Evolutionary conservation across 148 eudicot genomes (phyloP), one percentile per base, ranked within the genome.

Genomic region (Cornus kousa): DNA sequence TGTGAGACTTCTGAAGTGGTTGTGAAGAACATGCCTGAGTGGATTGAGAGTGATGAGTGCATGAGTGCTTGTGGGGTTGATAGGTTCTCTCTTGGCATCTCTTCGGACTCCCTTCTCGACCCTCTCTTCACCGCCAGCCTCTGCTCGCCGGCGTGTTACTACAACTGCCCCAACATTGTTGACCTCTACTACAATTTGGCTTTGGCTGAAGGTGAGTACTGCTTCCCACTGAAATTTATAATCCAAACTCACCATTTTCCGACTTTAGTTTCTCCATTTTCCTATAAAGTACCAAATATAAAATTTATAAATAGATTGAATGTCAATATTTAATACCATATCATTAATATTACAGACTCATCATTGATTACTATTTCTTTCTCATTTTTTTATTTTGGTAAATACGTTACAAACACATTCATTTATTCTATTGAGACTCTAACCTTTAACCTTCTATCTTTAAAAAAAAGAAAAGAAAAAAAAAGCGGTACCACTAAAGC

Each of bases 101-200:
- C 88, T 0, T 85, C 88, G 0, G 88, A 85, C 16, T 64, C 88
- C 6, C 60, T 85, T 5, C 79, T 82, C 8, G 73, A 73, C 8
- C 55, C 81, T 0, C 70, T 60, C 3, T 74, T 78, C 37, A 46
- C 73, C 23, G 19, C 79, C 46, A 74, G 66, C 46, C 86, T 86
- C 17, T 86, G 88, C 80, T 80, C 86, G 9, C 72, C 81, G 17
- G 22, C 32, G 4, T 86, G 88, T 59, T 78, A 77, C 76, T 62
- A 78, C 2, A 80, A 78, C 19, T 86, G 88, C 79, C 88, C 88
- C 39, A 86, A 86, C 78, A 77, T 86, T 31, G 78, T 86, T 62
- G 86, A 83, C 37, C 88, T 86, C 53, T 83, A 86, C 80, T 80
- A 46, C 78, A 80, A 83, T 20, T 77, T 86, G 67, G 88, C 88